These are phyloP conservation scores for Exutisphaerella laricina DNA, from an alignment of 2,329 filamentous ascomycete genomes.

Conservation along the genomic window DNA sequence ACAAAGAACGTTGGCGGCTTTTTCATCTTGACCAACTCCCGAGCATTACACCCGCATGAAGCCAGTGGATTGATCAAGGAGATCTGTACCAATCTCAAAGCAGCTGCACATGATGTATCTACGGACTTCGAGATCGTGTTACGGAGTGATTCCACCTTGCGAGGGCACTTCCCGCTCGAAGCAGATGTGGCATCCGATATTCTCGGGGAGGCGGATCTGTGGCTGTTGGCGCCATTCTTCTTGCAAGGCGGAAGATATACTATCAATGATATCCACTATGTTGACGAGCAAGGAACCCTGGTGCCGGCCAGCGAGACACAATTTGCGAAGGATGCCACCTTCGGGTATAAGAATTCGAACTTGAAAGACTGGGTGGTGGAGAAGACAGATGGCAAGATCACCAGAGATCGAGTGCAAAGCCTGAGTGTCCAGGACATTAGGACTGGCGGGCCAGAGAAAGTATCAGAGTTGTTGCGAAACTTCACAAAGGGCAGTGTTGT, in stretches of 20 bases:
- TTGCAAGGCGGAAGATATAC: conserved; percentile 54
- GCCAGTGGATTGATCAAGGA: conserved; percentile 46
- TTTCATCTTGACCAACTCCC: conserved; percentile 57
- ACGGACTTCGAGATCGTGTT: conserved; percentile 51
- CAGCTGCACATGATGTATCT: conserved; percentile 38
- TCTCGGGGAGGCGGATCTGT: conserved; percentile 48
- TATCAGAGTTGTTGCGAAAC: conserved; percentile 39
- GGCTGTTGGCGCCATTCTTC: conserved; percentile 56
- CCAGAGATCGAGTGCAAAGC: conserved; percentile 37
- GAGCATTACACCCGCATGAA: conserved; percentile 48
- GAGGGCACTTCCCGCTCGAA: conserved; percentile 54
- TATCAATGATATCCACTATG: conserved; percentile 54
- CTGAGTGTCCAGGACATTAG: conserved; percentile 48
- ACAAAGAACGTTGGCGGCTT: conserved; percentile 40
- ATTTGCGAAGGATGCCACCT: conserved; percentile 54
- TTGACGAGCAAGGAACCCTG: conserved; percentile 46
- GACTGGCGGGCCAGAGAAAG: conserved; percentile 39
- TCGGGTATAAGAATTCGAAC: conserved; percentile 53
- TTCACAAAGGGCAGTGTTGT: conserved; percentile 40
- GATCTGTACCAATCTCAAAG: conserved; percentile 48
- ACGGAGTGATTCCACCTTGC: conserved; percentile 52
- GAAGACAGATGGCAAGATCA: conserved; percentile 45
- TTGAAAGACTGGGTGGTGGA: conserved; percentile 50
- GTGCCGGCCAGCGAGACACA: conserved; percentile 51
- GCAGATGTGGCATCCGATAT: conserved; percentile 48